Base-by-base conservation (phyloP, 371 early-diverging fungal genomes). In the Mortierella polycephala region DNA sequence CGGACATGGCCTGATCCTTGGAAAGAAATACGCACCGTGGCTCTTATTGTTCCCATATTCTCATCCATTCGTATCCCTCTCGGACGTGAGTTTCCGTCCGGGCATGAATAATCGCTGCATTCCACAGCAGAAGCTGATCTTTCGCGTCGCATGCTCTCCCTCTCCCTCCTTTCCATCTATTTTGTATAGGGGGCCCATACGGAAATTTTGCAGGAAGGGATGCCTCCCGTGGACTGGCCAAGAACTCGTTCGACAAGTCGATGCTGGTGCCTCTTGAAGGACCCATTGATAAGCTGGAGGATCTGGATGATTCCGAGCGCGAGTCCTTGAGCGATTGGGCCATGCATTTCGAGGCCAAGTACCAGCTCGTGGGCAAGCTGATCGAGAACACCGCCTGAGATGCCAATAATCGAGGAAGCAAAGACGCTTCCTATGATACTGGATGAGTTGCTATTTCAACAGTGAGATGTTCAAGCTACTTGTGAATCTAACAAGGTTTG, bases 141-240 rank as follows among this genome's bases (percentile, higher is more conserved):
- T 18, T 21, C 18, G 18, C 20, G 44, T 21, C 45, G 39, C 40
- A 4, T 39, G 46, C 39, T 47, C 45, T 13, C 39, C 41, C 40
- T 20, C 46, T 41, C 50, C 40, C 50, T 41, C 16, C n/a, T 56
- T 61, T 47, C 55, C 9, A 23, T 59, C 37, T 16, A 42, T 42
- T 50, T 40, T 11, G 2, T 14, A 12, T 83, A 95, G 95, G 87
- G 18, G 92, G 95, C 0, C 91, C 94, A 16, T 98, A 98, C 81
- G 95, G 91, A 21, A 94, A 95, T 81, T 98, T 98, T 90, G 96
- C 92, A 21, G 93, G 94, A 7, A 86, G 90, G 16, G 94, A 94
- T 79, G 93, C 94, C 1, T 92, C 93, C 7, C 88, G 97, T 50
- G 93, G 96, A 2, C 80, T 98, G 59, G 94, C 97, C 50, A 95